Evolutionary conservation across 179 eudicot species (phyloP), one percentile per base, ranked within the genome.

Genomic region (Dionaea muscipula): DNA sequence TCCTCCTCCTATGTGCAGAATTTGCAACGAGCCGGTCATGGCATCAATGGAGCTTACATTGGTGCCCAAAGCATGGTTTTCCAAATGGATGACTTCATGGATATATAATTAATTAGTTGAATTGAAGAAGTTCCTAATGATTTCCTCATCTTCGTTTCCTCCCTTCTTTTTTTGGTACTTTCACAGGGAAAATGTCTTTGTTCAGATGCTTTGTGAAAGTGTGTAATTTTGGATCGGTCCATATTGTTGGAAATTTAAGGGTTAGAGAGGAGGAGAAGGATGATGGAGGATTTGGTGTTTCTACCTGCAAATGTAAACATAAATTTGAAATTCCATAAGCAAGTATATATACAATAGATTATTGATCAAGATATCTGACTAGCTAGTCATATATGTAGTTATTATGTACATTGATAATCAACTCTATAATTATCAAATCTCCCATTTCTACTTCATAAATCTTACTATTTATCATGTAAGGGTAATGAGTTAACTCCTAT

Each of bases 51-150:
- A 31, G 55, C 78, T 11, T 74, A 46, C 16, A 22, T 58, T 37
- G 82, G 77, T 47, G 22, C 73, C 56, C 77, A 69, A 51, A 69
- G 60, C 65, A 67, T 75, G 85, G 78, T 25, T 8, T 86, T 86
- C 59, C 90, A 78, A 72, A 11, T 49, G 53, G 53, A 39, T 56
- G 37, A 43, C 63, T 53, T 36, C 26, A 72, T 76, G 72, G 78
- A 72, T 65, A 8, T 26, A 6, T 21, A 12, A 19, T 6, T 25
- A 13, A 2, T 21, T 24, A 20, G 11, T 12, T 15, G 0, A 0
- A 49, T 49, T 9, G 25, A 15, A n/a, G n/a, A n/a, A n/a, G n/a
- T n/a, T n/a, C n/a, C n/a, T n/a, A n/a, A n/a, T n/a, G n/a, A n/a
- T n/a, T n/a, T n/a, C n/a, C n/a, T n/a, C n/a, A n/a, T n/a, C n/a